Evolutionary conservation across 169 alveolate genomes (phyloP).

Genomic region (Plasmodium ovale): DNA sequence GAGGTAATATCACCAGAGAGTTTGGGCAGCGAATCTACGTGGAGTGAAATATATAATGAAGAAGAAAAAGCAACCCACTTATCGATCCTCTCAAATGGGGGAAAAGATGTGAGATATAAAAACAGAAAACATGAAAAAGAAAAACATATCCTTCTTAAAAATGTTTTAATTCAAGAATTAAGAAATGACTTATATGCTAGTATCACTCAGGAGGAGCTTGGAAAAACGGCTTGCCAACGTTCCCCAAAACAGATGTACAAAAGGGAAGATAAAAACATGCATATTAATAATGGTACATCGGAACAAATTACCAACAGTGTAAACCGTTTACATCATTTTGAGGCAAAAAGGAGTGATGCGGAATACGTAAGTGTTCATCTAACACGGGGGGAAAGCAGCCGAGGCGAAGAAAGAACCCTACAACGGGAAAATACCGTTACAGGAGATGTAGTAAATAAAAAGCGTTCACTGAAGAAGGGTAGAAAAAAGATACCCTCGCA

Average conservation of each 20-base stretch:
- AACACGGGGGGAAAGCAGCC: too few relatives aligned
- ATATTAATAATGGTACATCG: too few relatives aligned
- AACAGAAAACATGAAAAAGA: background rate
- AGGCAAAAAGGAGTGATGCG: too few relatives aligned
- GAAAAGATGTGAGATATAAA: background rate
- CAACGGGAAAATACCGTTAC: background rate
- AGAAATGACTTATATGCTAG: conserved; percentile 21
- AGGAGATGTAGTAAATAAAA: background rate
- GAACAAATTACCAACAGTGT: too few relatives aligned
- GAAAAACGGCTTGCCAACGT: too few relatives aligned
- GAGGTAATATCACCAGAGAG: background rate
- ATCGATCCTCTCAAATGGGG: background rate
- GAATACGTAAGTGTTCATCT: too few relatives aligned
- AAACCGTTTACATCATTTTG: too few relatives aligned
- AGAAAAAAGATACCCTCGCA: background rate
- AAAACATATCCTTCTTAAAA: background rate
- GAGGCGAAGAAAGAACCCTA: background rate
- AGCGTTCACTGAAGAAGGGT: background rate
- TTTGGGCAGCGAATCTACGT: background rate
- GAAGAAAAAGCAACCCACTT: background rate
- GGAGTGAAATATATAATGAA: background rate
- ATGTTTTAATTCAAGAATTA: conserved; percentile 16
- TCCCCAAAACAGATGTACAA: too few relatives aligned
- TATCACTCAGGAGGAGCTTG: background rate
- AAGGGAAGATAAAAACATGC: too few relatives aligned